phyloP scores from a whole-genome alignment of 371 early-diverging fungal genomes.

The Rhizopus delemar region DNA sequence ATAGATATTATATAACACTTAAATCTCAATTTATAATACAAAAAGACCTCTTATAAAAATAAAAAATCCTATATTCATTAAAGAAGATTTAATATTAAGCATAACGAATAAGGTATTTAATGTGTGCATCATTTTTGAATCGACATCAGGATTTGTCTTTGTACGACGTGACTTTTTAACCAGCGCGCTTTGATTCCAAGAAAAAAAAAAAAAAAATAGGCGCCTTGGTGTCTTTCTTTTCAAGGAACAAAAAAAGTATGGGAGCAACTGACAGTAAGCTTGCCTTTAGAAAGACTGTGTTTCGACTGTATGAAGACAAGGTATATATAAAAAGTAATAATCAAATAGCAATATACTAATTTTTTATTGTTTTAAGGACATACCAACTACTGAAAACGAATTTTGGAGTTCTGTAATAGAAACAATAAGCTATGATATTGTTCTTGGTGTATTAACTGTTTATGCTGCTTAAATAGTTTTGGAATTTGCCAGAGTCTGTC shows the following conservation, averaged over 20 bases:
- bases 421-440: neutral
- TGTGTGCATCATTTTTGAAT: no score
- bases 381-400: slow-evolving; percentile 58
- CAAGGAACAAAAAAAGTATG: slow-evolving; percentile 44
- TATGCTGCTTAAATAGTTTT: slow-evolving; percentile 47
- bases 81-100: no score
- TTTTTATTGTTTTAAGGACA: slow-evolving; percentile 37
- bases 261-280: slow-evolving; percentile 84
- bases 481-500: slow-evolving; percentile 71
- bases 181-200: neutral
- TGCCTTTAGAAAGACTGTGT: slow-evolving; percentile 79
- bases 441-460: no score
- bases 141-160: neutral
- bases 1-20: no score
- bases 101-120: no score
- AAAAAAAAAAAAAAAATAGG: neutral
- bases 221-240: neutral
- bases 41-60: no score
- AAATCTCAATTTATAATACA: no score
- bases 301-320: slow-evolving; percentile 71
- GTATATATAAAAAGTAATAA: slow-evolving; percentile 34
- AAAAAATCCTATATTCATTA: no score
- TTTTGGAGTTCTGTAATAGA: slow-evolving; percentile 65
- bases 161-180: neutral
- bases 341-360: neutral